Base-by-base conservation (phyloP, 1,284 basidiomycete genomes). In the Ustilago esculenta region DNA sequence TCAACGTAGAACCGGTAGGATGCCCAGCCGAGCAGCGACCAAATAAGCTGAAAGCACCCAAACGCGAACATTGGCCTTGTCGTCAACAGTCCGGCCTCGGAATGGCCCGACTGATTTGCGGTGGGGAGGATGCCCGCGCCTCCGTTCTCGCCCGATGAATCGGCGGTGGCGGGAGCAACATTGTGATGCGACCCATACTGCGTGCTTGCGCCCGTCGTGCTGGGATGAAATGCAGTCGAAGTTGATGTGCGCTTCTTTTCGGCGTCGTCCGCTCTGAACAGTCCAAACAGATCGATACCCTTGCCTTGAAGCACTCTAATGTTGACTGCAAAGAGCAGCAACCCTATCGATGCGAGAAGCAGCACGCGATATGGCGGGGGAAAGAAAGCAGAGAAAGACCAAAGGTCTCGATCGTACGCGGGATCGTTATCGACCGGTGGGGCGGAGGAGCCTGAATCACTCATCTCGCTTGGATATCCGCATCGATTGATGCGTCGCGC, bases 301-400 rank as follows among this genome's bases (percentile, higher is more conserved):
- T 79, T 72, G 6, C 30, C 8, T 10, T 51, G 43, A 14, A 81
- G 64, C 14, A 75, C 42, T 11, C 59, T 29, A 5, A 79, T 47
- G 40, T 77, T 75, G 33, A 63, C 45, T 7, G 63, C 76, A 18
- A 76, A 80, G 40, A 73, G 64, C 8, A 75, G 52, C 32, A 81
- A 40, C 4, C 77, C 76, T 9, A 76, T 51, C 5, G 72, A 72
- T 8, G 77, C 60, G 9, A 81, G 71, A n/a, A 79, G 44, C 15
- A 80, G 40, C 15, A 80, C 76, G 29, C 80, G 73, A 43, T 79
- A 79, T 4, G 77, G 74, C 9, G 77, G 80, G 18, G 80, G 80
- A 25, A 80, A 65, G 18, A 65, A 70, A 14, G 63, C 69, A 10
- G 75, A 75, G 41, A 81, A 81, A 5, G 72, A 61, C 34, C 56